Percentiles rank a stretch among this genome's conserved stretches.
phyloP scores from a whole-genome alignment of 2,329 filamentous ascomycete genomes.

The Claviceps purpurea region DNA sequence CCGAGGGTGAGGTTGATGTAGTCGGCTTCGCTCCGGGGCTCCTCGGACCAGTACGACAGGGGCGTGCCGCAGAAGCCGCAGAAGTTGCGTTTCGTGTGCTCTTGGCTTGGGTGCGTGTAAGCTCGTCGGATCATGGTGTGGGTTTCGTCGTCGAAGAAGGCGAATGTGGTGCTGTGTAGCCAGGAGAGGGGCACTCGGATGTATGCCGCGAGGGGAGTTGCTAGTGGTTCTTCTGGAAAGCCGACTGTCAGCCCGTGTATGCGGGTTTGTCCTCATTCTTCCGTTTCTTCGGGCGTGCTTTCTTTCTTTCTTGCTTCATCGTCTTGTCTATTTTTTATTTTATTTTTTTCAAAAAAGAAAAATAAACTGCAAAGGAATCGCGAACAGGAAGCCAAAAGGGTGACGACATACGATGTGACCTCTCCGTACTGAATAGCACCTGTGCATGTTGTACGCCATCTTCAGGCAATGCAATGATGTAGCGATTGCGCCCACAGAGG shows the following conservation, averaged over 20 bases:
- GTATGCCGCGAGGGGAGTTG: conserved; percentile 64
- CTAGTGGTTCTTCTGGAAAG: conserved; percentile 46
- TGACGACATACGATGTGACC: conserved; percentile 57
- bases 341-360: background rate
- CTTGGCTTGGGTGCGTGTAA: conserved; percentile 47
- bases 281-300: background rate
- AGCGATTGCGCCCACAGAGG: conserved; percentile 75
- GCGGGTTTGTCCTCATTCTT: background rate
- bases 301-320: background rate
- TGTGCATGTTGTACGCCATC: conserved; percentile 42
- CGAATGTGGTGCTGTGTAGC: conserved; percentile 64
- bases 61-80: conserved; percentile 88
- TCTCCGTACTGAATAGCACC: conserved; percentile 62
- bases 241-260: background rate
- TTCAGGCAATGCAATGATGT: conserved; percentile 57
- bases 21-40: conserved; percentile 54
- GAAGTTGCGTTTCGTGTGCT: conserved; percentile 58
- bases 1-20: conserved; percentile 75
- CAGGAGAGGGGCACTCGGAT: conserved; percentile 69
- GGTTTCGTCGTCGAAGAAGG: conserved; percentile 69
- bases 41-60: conserved; percentile 71
- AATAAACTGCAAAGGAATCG: background rate
- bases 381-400: background rate
- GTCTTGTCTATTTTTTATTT: background rate
- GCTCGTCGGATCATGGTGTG: conserved; percentile 50